phyloP scores from a whole-genome alignment of 768 basidiomycete genomes.

The Melanogaster broomeanus region DNA sequence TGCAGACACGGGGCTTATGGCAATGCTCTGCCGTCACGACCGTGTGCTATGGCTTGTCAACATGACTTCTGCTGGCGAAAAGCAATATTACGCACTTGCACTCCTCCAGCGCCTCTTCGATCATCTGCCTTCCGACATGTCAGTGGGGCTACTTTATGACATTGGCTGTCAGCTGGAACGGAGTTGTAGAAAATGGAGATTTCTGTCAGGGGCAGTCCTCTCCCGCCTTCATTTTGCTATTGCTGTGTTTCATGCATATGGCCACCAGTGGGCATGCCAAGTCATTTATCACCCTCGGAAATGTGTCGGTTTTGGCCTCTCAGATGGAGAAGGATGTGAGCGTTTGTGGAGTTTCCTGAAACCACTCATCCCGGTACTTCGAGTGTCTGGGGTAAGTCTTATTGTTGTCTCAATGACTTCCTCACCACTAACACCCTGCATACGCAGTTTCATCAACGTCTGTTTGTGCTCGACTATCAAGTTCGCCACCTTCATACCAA shows the following conservation, averaged over 20 bases:
- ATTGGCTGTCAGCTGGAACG: slow-evolving; percentile 37
- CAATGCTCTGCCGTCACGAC: slow-evolving; percentile 37
- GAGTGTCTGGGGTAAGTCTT: slow-evolving; percentile 10
- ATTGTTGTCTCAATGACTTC: slow-evolving; percentile 1
- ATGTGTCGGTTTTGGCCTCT: slow-evolving; percentile 24
- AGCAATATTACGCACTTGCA: slow-evolving; percentile 15
- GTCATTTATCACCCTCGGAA: slow-evolving; percentile 36
- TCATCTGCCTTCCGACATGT: slow-evolving; percentile 26
- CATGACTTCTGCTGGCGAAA: slow-evolving; percentile 26
- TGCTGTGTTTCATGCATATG: slow-evolving; percentile 38
- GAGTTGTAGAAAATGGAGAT: slow-evolving; percentile 1
- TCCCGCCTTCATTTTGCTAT: slow-evolving; percentile 22
- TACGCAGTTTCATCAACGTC: too few species aligned
- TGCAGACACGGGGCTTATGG: slow-evolving; percentile 35
- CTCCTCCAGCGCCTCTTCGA: not conserved
- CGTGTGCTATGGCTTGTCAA: slow-evolving; percentile 10
- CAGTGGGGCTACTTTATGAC: slow-evolving; percentile 29
- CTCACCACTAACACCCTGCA: too few species aligned
- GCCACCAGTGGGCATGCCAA: slow-evolving; percentile 37
- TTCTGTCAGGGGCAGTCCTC: not conserved
- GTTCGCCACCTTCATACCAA: slow-evolving; percentile 15
- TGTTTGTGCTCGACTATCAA: too few species aligned
- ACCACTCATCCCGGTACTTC: slow-evolving; percentile 34
- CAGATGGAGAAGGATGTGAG: slow-evolving; percentile 24
- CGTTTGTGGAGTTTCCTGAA: slow-evolving; percentile 31